Evolutionary conservation across 306 rosid genomes (phyloP), one percentile per base, ranked within the genome.

Genomic region (Cucurbita ficifolia): DNA sequence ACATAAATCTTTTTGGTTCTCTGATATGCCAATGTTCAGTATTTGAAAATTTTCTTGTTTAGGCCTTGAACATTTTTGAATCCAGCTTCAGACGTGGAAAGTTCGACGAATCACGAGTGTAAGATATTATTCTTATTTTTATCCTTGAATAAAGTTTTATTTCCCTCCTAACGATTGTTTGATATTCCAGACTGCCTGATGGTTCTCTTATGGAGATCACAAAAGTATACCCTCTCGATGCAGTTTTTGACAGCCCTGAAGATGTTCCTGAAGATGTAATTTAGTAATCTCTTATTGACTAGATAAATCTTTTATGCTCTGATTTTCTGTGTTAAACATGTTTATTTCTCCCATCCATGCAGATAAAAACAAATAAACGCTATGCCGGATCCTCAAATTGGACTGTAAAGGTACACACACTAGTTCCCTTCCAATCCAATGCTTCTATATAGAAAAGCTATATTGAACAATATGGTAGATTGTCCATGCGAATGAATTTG

Each of bases 181-280:
- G 70, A 75, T 54, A 42, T 83, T 81, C 46, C 90, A 93, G 98
- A 81, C 82, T 93, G 76, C 88, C 88, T 21, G 90, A 90, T 85
- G 98, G 98, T 69, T 93, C 97, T 56, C 76, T 93, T 71, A 88
- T 93, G 92, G 87, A 93, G 83, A 93, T 90, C 73, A 52, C 96
- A 33, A 93, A 93, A 84, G 85, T 93, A 38, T 93, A 93, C 85
- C 96, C 98, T 73, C 81, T 93, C 75, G 98, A 93, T 82, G 98
- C 97, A 43, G 97, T 93, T 61, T 93, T 73, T 73, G 98, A 93
- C 86, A 87, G 53, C 80, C 92, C 63, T 19, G 97, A 90, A 36
- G 98, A 93, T 73, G 98, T 93, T 40, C 98, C 98, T 10, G 98
- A 93, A 78, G 97, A 93, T 79, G 98, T 93, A 85, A 88, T 79